Percentiles rank a stretch among this genome's conserved stretches.
Conservation (phyloP, 345 rosid genomes). For the Corymbia maculata region DNA sequence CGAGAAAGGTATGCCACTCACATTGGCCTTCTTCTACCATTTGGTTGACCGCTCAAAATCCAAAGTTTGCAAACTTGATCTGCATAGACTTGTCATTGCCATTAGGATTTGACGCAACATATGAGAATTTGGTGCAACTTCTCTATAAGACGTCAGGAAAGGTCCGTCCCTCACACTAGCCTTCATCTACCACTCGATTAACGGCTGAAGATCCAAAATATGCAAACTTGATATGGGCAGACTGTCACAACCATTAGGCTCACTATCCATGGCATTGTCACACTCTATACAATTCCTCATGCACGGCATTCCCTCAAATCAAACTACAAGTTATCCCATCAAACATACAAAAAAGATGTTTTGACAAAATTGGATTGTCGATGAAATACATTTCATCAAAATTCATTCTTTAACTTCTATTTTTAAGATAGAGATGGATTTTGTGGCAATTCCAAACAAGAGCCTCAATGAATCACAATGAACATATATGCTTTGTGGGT, state of each 20-base stretch:
- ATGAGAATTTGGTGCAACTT: not conserved
- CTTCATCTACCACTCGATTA: not conserved
- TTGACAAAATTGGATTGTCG: too few species aligned
- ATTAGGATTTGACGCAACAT: not conserved
- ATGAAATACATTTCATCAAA: not conserved
- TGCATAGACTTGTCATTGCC: too few species aligned
- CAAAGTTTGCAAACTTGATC: too few species aligned
- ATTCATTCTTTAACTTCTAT: not conserved
- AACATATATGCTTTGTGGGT: not conserved
- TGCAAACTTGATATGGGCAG: fast-evolving
- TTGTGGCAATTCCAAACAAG: not conserved
- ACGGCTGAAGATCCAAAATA: fast-evolving
- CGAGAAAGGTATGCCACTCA: too few species aligned
- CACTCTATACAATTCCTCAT: fast-evolving
- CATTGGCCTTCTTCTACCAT: too few species aligned
- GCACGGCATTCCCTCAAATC: not conserved
- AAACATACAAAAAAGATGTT: not conserved
- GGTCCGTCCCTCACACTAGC: fast-evolving
- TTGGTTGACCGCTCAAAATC: too few species aligned
- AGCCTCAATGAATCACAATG: not conserved
- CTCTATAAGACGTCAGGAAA: fast-evolving
- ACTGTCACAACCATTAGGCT: not conserved
- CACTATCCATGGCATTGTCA: not conserved
- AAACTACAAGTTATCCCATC: not conserved
- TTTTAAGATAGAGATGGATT: not conserved